Base-by-base conservation (phyloP, 2,329 filamentous ascomycete genomes). In the Colletotrichum somersetense region DNA sequence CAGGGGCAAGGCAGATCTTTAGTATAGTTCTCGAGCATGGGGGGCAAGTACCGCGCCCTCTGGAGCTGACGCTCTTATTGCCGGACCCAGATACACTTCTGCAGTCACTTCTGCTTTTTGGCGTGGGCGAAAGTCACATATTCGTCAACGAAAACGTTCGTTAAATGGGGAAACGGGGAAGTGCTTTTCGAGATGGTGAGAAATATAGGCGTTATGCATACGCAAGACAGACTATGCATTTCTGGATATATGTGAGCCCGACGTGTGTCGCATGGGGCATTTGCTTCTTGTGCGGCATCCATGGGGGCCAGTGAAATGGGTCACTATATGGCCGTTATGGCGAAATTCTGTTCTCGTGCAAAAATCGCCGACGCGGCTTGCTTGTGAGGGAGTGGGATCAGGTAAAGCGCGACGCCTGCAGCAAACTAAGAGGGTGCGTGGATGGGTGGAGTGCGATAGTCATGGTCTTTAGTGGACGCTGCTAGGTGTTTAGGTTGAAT, bases 91-190 rank as follows among this genome's bases (percentile, higher is more conserved):
- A 38, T n/a, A 58, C n/a, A 58, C 38, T 42, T 58, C 35, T 23
- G 38, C 35, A 26, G 11, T 46, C 20, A 26, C 38, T 46, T n/a
- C 50, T 50, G 35, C 23, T 18, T 56, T 56, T 64, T 18, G 30
- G 26, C 40, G 23, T 14, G 26, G 61, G 26, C 46, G 46, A 55
- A 16, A 30, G 18, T 42, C 48, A 26, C 23, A 26, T 40, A 11
- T 56, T 35, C 62, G 33, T 57, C 6, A n/a, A 57, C n/a, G 11
- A 48, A 7, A 44, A 50, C 44, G 58, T 66, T 66, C 53, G 33
- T 70, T 70, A 48, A 46, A 14, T 69, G 58, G n/a, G 44, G 42
- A 50, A 35, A 46, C 30, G 20, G n/a, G 63, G 33, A 38, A 55
- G 46, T 62, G 26, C 16, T 62, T 50, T 16, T 58, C 56, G 14